These are phyloP conservation scores for Gynostemma pentaphyllum DNA, from an alignment of 306 rosid genomes.

Conservation along the genomic window DNA sequence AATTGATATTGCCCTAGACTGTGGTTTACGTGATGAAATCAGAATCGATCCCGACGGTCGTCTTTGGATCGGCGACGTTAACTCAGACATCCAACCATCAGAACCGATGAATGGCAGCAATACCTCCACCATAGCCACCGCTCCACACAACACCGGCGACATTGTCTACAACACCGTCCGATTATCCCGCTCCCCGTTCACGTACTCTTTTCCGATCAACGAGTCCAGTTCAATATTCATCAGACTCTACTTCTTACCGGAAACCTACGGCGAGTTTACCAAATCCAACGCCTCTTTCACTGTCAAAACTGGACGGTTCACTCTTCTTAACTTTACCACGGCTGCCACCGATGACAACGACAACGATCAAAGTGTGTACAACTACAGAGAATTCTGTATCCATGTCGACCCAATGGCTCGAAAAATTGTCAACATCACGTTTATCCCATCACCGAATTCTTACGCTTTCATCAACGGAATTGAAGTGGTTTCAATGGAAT, in stretches of 20 bases:
- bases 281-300: too few relatives aligned
- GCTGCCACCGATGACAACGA: slow-evolving; percentile 17
- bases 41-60: background rate
- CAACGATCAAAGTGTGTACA: background rate
- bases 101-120: background rate
- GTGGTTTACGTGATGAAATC: background rate
- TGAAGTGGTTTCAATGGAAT: slow-evolving; percentile 55
- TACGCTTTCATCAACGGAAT: slow-evolving; percentile 65
- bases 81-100: too few relatives aligned
- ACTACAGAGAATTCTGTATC: too few relatives aligned
- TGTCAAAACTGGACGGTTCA: too few relatives aligned
- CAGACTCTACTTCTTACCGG: slow-evolving; percentile 31
- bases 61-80: slow-evolving; percentile 14
- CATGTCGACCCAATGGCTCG: too few relatives aligned
- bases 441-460: too few relatives aligned
- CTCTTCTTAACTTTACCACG: slow-evolving; percentile 36
- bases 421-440: too few relatives aligned
- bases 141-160: too few relatives aligned
- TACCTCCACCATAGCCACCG: background rate
- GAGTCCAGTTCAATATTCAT: slow-evolving; percentile 35
- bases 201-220: slow-evolving; percentile 24
- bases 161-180: too few relatives aligned
- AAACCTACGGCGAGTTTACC: slow-evolving; percentile 2
- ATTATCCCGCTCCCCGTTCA: slow-evolving; percentile 23
- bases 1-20: too few relatives aligned